phyloP scores from a whole-genome alignment of 139 green algal species.

The Desmodesmus armatus region DNA sequence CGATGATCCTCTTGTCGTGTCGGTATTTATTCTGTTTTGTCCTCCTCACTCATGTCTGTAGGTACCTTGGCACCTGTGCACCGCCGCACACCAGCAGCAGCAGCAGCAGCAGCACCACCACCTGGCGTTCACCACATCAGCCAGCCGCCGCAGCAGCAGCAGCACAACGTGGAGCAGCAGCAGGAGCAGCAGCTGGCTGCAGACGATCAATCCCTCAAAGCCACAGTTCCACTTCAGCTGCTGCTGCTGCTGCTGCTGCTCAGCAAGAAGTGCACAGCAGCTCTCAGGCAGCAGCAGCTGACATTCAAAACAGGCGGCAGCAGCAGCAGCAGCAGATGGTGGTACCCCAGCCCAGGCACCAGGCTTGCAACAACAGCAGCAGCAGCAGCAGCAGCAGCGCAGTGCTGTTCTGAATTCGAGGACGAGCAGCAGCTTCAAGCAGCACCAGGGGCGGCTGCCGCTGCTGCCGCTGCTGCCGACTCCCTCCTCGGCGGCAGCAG shows the following conservation, averaged over 20 bases:
- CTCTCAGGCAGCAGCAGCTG: constrained; percentile 8
- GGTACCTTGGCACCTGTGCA: no score
- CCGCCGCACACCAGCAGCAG: not conserved
- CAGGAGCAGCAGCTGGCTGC: not conserved
- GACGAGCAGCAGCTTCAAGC: not conserved
- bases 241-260: no score
- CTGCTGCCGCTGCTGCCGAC: not conserved
- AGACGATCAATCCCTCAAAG: not conserved
- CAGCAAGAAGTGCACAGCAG: not conserved
- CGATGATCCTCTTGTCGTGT: no score
- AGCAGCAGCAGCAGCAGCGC: not conserved
- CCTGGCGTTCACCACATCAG: not conserved
- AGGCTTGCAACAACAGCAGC: not conserved
- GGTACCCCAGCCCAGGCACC: no score
- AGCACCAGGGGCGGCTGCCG: not conserved
- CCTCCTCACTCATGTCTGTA: no score
- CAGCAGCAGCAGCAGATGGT: constrained; percentile 14
- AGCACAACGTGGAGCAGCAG: no score
- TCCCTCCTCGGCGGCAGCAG: not conserved
- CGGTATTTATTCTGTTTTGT: no score
- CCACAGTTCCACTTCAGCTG: no score
- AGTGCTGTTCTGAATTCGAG: not conserved
- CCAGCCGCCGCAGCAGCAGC: not conserved
- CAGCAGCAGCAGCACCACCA: not conserved
- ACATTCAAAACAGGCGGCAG: not conserved